A percentile compares a stretch with the other conserved stretches of the same genome.
Conservation (phyloP, 225 moss, liverwort and hornwort genomes). For the Lunularia cruciata region DNA sequence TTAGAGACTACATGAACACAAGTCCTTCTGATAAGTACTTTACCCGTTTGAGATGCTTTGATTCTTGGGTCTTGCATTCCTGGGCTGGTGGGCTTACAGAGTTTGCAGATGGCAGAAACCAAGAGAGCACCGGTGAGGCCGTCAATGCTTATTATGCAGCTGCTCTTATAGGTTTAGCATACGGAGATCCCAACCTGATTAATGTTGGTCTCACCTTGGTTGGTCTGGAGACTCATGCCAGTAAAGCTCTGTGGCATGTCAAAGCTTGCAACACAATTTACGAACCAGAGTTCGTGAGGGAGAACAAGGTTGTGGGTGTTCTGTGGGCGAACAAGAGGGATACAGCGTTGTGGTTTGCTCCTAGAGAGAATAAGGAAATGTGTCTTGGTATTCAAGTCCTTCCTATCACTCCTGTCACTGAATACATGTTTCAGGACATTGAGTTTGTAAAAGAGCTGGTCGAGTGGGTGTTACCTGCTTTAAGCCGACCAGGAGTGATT, state of each 20-base stretch:
- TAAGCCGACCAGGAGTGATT: conserved; percentile 61
- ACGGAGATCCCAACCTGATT: conserved; percentile 60
- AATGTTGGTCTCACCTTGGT: conserved; percentile 67
- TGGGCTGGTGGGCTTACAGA: conserved; percentile 94
- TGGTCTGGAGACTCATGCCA: conserved; percentile 66
- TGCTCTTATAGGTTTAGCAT: conserved; percentile 70
- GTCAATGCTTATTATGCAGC: conserved; percentile 89
- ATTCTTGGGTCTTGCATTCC: conserved; percentile 80
- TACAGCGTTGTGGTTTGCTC: conserved; percentile 89
- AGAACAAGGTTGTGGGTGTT: conserved; percentile 72
- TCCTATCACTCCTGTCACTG: conserved; percentile 79
- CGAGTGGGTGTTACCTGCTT: conserved; percentile 61
- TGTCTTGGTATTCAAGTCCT: conserved; percentile 86
- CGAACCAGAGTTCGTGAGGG: conserved; percentile 68
- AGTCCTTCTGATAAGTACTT: conserved; percentile 42
- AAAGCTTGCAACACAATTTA: conserved; percentile 54
- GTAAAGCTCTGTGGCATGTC: conserved; percentile 78
- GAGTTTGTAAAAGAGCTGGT: conserved; percentile 74
- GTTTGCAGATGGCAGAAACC: conserved; percentile 88
- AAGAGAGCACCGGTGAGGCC: conserved; percentile 93
- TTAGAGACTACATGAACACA: conserved; percentile 74
- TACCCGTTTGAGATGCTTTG: conserved; percentile 79
- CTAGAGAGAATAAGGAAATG: conserved; percentile 68
- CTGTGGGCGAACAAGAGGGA: conserved; percentile 97
- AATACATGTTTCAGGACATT: conserved; percentile 60